Base-by-base conservation (phyloP, 768 basidiomycete genomes). In the Serendipita sp. region DNA sequence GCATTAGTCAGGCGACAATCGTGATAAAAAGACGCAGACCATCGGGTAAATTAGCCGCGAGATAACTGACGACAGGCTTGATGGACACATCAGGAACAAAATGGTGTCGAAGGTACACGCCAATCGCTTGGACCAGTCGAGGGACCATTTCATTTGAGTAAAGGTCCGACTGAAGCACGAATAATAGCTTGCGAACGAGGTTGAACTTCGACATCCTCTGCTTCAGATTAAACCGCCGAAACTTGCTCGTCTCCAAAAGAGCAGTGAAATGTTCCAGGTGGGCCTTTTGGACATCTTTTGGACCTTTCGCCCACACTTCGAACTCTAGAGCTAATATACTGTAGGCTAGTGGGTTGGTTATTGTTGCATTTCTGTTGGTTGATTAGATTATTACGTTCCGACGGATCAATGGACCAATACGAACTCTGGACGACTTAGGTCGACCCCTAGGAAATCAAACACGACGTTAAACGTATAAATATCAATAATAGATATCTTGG, bases 401-500 rank as follows among this genome's bases (percentile, higher is more conserved):
- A 7, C 13, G 5, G 41, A 51, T 30, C 11, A 13, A 23, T 8
- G 18, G 16, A 44, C 16, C 16, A 15, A 38, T 3, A 74, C 87
- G 63, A 70, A 92, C 91, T 90, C 86, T 10, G 91, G 88, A 3
- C 79, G 81, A 63, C 83, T 82, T 71, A 91, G 88, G 71, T 88
- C 88, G 69, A 95, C 75, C 5, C 94, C 94, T 28, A 94, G 72
- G 70, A 92, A 91, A 72, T 88, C 85, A 70, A 96, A 89, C 15
- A 97, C 68, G 0, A 83, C 86, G 70, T 92, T 89, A 69, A 89
- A 91, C 4, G 84, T 79, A 0, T 86, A 85, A 74, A 87, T 79
- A 69, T 91, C 89, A 72, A 97, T 83, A 64, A 91, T 72, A 18
- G 79, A 78, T 46, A 82, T 79, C 75, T 94, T 95, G 38, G 77